Base-by-base conservation (phyloP, 2,329 filamentous ascomycete genomes). In the Aspergillus brunneoviolaceus region DNA sequence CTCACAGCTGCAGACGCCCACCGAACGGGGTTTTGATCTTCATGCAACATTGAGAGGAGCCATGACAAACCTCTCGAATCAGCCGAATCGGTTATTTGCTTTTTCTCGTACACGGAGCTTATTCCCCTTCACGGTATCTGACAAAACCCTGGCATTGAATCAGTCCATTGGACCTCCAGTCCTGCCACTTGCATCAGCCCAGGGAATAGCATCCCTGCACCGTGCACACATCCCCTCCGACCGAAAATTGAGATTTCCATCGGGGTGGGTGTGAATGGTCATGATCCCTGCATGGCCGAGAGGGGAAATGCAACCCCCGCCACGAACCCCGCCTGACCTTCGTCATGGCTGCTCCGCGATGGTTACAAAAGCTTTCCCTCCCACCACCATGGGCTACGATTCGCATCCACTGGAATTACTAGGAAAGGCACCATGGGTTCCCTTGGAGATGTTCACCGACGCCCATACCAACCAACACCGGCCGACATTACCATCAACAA, bases 401-500 rank as follows among this genome's bases (percentile, higher is more conserved):
- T 35, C 9, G 16, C 39, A 16, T 5, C 5, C 16, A 19, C 4
- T 19, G 6, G 39, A 7, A n/a, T 7, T 19, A 1, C 16, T 6
- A 19, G 14, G 6, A 19, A 9, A 45, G 39, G 39, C 39, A 45
- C 19, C 39, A 45, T 45, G 39, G 39, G 39, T 10, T 45, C 39
- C 16, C 14, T 45, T 45, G 39, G 39, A 45, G 16, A 45, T 7
- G 39, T 45, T 6, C 39, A 45, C 14, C 39, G 39, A 19, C 39
- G 39, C n/a, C 11, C 29, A n/a, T 49, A 55, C 27, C 42, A n/a
- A 25, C 53, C 53, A 11, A 55, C 53, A 5, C 53, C 53, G 6
- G 53, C 53, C 25, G 53, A 55, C 4, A 49, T 55, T 12, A 55
- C 53, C 11, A 47, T 55, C 29, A 33, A 35, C n/a, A 55, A 55